Evolutionary conservation across 2,329 filamentous ascomycete species (phyloP), one percentile per base, ranked within the genome.

Genomic region (Didymella arachidicola): DNA sequence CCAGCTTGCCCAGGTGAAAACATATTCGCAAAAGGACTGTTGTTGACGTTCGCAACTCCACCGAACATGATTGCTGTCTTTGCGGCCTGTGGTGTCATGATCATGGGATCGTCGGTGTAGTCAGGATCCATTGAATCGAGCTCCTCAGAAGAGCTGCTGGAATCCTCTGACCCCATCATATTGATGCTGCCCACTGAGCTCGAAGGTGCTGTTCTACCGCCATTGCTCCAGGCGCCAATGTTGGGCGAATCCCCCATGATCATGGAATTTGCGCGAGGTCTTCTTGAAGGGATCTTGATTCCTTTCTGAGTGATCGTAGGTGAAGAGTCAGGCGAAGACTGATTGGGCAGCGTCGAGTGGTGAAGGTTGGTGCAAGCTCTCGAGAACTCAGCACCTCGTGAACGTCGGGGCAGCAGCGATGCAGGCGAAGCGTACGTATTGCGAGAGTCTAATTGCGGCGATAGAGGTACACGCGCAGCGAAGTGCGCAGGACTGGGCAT

Each of bases 301-400:
- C 83, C 84, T 62, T 90, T 87, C 39, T 89, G 88, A 51, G 88
- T 88, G 53, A 95, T 89, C 12, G 89, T 93, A 0, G 95, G 95
- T 0, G 93, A 97, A 0, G 92, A 95, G 75, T 96, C 93, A 3
- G 93, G 93, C 5, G 91, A 95, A 0, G 91, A 90, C 74, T 89
- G 87, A 67, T 97, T 92, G 55, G 94, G 93, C 8, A 98, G 85
- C 0, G 91, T 98, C 16, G 94, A 97, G 77, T 98, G 95, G 78
- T 98, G 95, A 22, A 99, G 83, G 73, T 93, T 96, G 11, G 94
- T 97, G 62, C 92, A 95, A 11, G 93, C 93, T 66, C 94, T 86
- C 39, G 94, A 94, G 77, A 97, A 98, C 79, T 98, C 94, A 60
- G 97, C 83, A 42, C 94, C 94, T 55, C 94, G 87, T 29, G 93